Percentiles rank a stretch among this genome's conserved stretches.
phyloP scores from a whole-genome alignment of 2,329 filamentous ascomycete species.

The Rhynchosporium agropyri region DNA sequence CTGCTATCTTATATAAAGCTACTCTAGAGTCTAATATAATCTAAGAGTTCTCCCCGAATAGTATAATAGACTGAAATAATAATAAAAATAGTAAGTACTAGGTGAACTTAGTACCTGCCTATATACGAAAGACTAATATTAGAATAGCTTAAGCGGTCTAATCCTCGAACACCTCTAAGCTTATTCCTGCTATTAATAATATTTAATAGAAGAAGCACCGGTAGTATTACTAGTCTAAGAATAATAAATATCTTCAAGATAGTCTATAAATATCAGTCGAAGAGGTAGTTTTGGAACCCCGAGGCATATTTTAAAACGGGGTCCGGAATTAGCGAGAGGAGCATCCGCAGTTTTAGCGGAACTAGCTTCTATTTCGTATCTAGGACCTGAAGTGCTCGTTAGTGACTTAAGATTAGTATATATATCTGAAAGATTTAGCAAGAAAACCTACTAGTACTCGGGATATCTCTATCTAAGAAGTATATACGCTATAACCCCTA shows the following conservation, averaged over 20 bases:
- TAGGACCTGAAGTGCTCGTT: slow-evolving; percentile 11
- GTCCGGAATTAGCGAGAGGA: slow-evolving; percentile 22
- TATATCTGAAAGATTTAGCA: background rate
- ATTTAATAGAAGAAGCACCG: slow-evolving; percentile 4
- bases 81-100: slow-evolving; percentile 73
- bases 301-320: slow-evolving; percentile 18
- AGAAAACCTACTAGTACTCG: background rate
- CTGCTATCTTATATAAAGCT: background rate
- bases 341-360: slow-evolving; percentile 12
- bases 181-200: slow-evolving; percentile 1
- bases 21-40: slow-evolving; percentile 73
- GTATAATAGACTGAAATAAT: slow-evolving; percentile 80
- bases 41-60: slow-evolving; percentile 59
- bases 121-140: slow-evolving; percentile 70
- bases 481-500: background rate
- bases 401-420: slow-evolving; percentile 15
- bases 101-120: slow-evolving; percentile 75
- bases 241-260: slow-evolving; percentile 88
- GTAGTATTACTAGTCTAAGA: slow-evolving; percentile 69
- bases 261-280: slow-evolving; percentile 80
- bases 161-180: slow-evolving; percentile 5
- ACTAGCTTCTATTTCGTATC: slow-evolving; percentile 21
- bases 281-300: slow-evolving; percentile 82
- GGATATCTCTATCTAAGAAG: slow-evolving; percentile 1
- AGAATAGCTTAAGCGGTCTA: slow-evolving; percentile 9